These are phyloP conservation scores for Sporisorium iseilematis-ciliati DNA, from an alignment of 1,284 basidiomycete genomes.

Conservation along the genomic window DNA sequence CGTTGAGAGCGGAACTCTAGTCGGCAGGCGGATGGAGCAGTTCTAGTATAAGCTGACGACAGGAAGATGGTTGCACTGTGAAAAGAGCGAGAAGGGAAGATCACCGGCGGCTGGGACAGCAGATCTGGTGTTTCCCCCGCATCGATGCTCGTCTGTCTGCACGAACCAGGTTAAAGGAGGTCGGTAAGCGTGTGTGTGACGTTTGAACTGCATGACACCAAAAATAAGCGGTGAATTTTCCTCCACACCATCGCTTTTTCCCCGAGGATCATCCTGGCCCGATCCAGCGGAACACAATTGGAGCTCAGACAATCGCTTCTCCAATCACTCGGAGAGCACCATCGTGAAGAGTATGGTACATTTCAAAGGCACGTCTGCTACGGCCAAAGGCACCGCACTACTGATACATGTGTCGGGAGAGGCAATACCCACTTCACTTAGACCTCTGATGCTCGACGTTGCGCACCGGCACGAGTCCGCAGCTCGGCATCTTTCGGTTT, in stretches of 20 bases:
- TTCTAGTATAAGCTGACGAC: too few relatives aligned
- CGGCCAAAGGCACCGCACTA: neutral
- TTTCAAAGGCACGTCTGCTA: neutral
- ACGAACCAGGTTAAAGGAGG: too few relatives aligned
- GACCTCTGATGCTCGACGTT: slow-evolving; percentile 13
- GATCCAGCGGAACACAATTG: too few relatives aligned
- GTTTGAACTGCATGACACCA: too few relatives aligned
- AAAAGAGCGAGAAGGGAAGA: neutral
- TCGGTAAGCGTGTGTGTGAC: neutral
- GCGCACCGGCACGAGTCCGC: slow-evolving; percentile 25
- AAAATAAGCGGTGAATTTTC: too few relatives aligned
- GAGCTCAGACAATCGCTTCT: too few relatives aligned
- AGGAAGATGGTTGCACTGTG: neutral
- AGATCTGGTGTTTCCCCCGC: too few relatives aligned
- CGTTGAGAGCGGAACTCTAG: neutral
- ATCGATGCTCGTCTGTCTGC: too few relatives aligned
- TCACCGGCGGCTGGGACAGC: slow-evolving; percentile 1
- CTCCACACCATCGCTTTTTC: too few relatives aligned
- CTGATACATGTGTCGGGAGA: neutral
- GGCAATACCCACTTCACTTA: neutral
- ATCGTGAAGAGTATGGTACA: neutral
- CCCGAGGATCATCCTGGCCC: too few relatives aligned
- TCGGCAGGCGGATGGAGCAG: neutral
- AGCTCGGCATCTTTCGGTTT: slow-evolving; percentile 55
- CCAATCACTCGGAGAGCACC: neutral